Evolutionary conservation across 306 rosid genomes (phyloP).

Genomic region (Medicago ruthenica): DNA sequence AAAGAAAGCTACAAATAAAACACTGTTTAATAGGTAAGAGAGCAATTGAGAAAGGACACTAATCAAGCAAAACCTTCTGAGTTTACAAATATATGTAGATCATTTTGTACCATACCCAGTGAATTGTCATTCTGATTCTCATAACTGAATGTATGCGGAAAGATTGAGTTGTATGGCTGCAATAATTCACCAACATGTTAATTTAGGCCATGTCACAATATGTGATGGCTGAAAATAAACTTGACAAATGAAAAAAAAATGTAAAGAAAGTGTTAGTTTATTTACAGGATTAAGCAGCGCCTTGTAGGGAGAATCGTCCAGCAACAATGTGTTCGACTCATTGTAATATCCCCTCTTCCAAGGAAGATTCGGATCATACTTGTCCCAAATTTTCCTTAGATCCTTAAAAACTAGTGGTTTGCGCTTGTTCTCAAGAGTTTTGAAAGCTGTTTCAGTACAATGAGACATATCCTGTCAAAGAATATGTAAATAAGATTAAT

Average conservation of each 20-base stretch:
- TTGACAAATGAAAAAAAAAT: conserved; percentile 8
- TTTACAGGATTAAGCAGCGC: conserved; percentile 81
- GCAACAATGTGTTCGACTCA: conserved; percentile 68
- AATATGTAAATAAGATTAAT: background rate
- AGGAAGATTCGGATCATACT: conserved; percentile 69
- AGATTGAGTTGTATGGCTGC: conserved; percentile 66
- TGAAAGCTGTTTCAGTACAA: conserved; percentile 68
- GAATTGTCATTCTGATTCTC: conserved; percentile 55
- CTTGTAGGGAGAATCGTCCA: conserved; percentile 95
- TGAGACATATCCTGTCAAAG: conserved; percentile 62
- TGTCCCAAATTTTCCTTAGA: conserved; percentile 77
- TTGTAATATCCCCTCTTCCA: conserved; percentile 73
- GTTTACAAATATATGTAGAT: background rate
- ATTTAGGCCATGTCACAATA: conserved; percentile 11
- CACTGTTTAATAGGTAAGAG: too few relatives aligned
- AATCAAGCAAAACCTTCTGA: background rate
- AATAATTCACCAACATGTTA: conserved; percentile 35
- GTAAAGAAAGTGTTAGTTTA: background rate
- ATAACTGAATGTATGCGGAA: conserved; percentile 64
- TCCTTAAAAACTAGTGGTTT: conserved; percentile 82
- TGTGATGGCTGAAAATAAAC: background rate
- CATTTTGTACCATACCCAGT: conserved; percentile 54
- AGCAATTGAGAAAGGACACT: too few relatives aligned
- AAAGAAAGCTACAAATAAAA: too few relatives aligned
- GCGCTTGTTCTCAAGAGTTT: conserved; percentile 66